These are phyloP conservation scores for Gentiana straminea DNA, from an alignment of 257 asterid genomes.

Conservation along the genomic window DNA sequence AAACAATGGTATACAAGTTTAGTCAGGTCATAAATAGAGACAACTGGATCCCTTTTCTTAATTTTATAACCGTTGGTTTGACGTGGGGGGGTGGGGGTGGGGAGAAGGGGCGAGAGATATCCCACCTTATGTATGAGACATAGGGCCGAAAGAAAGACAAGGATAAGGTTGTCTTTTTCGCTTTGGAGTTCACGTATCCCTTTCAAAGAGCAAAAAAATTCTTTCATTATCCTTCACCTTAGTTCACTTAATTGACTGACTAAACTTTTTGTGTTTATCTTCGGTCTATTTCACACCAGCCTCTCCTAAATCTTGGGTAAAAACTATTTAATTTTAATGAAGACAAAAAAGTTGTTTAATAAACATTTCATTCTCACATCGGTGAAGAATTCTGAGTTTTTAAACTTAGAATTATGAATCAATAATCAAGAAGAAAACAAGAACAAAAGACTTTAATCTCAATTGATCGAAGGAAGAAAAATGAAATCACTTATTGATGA, in stretches of 20 bases:
- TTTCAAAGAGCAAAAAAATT: constrained; percentile 1
- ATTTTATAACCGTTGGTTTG: constrained; percentile 19
- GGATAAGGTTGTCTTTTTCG: constrained; percentile 11
- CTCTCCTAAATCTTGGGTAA: too few species aligned
- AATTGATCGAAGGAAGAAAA: too few species aligned
- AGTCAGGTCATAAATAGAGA: neutral
- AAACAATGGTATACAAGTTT: too few species aligned
- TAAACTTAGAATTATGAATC: too few species aligned
- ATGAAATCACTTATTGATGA: too few species aligned
- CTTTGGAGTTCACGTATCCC: constrained; percentile 16
- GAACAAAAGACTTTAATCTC: too few species aligned
- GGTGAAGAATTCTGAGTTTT: too few species aligned
- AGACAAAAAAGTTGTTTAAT: too few species aligned
- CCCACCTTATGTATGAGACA: constrained; percentile 16
- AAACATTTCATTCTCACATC: too few species aligned
- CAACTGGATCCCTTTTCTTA: neutral
- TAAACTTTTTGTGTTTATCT: constrained; percentile 3
- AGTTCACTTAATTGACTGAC: constrained; percentile 12
- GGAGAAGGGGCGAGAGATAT: constrained; percentile 7
- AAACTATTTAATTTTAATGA: too few species aligned
- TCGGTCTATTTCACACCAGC: constrained; percentile 16
- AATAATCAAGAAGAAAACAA: too few species aligned
- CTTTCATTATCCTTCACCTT: constrained; percentile 11
- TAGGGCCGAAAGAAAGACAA: constrained; percentile 26
- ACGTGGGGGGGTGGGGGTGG: constrained; percentile 6